Conservation (phyloP, 371 early-diverging fungal species). For the Rhizomucor pusillus region DNA sequence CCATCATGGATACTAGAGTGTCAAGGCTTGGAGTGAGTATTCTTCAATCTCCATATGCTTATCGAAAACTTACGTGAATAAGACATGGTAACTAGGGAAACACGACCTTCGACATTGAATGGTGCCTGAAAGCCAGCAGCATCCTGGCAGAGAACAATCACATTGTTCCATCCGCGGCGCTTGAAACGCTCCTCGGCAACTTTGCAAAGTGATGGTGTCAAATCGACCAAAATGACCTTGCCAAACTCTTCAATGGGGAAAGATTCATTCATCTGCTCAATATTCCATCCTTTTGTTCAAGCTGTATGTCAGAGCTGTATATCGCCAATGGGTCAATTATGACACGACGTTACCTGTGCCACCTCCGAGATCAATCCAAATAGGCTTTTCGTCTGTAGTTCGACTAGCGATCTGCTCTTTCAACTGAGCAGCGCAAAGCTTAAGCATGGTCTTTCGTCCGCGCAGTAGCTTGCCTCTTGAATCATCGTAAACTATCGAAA, state of each 20-base stretch:
- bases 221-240: conserved; percentile 78
- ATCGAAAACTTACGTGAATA: conserved; percentile 74
- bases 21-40: background rate
- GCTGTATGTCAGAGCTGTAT: background rate
- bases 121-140: conserved; percentile 70
- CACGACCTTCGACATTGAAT: conserved; percentile 55
- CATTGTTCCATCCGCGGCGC: conserved; percentile 76
- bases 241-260: conserved; percentile 77
- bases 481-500: conserved; percentile 52
- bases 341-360: conserved; percentile 66
- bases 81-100: conserved; percentile 78
- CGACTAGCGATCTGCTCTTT: conserved; percentile 42
- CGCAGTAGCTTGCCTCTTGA: conserved; percentile 67
- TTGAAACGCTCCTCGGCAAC: conserved; percentile 77
- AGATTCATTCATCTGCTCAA: conserved; percentile 76
- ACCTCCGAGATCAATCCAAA: conserved; percentile 86
- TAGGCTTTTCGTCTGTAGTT: conserved; percentile 29
- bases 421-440: conserved; percentile 77
- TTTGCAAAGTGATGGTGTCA: conserved; percentile 79
- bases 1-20: conserved; percentile 77
- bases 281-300: conserved; percentile 63
- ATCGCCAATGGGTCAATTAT: background rate
- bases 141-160: conserved; percentile 78
- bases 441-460: conserved; percentile 79
- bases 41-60: background rate